Evolutionary conservation across 2,329 filamentous ascomycete species (phyloP), one percentile per base, ranked within the genome.

Genomic region (Aspergillus transmontanensis): DNA sequence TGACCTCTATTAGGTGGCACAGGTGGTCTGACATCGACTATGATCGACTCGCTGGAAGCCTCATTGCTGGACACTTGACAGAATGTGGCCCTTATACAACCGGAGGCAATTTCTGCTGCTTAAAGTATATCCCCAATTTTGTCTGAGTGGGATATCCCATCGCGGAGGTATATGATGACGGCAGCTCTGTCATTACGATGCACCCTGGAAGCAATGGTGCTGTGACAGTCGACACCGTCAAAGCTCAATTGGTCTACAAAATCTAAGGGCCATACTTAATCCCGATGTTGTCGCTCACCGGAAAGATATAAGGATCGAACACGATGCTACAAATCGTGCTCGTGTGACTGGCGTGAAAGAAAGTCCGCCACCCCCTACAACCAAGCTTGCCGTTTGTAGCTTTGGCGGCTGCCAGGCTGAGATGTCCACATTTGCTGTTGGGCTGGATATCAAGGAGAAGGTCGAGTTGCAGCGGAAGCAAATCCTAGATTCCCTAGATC

Each of bases 301-400:
- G 9, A 10, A 32, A 9, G 26, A 12, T 16, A 21, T 51, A 12
- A 19, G 21, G 14, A 58, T 58, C 16, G 45, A 48, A n/a, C 6
- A 58, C 9, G 11, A 50, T n/a, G 14, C 39, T 6, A 34, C 23
- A 30, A 28, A 58, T 36, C 16, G 32, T 7, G 57, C 30, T 6
- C 21, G 3, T 12, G 43, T 51, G 19, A 50, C 28, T 2, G 43
- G 43, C 3, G 43, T 58, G 16, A 46, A 19, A 6, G 57, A 45
- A 12, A 3, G 12, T 4, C 4, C 57, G 46, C 82, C 83, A 14
- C 83, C 83, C 6, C 76, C 81, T 9, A 85, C 83, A 1, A 85
- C 82, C 11, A 85, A 85, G 70, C 75, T 82, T 10, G 82, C 80
- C 19, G 71, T 85, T 60, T 82, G 81, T 1, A 81, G 80, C 0